These are phyloP conservation scores for Astrothelium subdiscretum DNA, from an alignment of 495 filamentous ascomycete genomes.

Conservation along the genomic window DNA sequence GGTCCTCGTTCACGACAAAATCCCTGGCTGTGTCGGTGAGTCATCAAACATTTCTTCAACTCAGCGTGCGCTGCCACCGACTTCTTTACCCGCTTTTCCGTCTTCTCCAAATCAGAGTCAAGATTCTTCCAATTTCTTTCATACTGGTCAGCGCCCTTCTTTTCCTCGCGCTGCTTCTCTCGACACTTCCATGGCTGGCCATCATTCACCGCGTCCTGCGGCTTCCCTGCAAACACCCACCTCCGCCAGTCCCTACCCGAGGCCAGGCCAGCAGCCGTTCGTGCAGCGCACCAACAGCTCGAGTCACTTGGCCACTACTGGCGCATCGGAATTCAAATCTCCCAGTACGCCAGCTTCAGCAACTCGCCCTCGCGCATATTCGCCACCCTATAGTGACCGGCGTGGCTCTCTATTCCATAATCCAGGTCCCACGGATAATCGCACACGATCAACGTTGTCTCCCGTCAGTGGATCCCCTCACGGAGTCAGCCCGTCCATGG, in stretches of 20 bases:
- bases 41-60: conserved; percentile 36
- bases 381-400: conserved; percentile 7
- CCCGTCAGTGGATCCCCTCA: conserved; percentile 4
- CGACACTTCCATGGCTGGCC: not conserved
- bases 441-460: not conserved
- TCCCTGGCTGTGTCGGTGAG: conserved; percentile 68
- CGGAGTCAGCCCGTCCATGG: conserved; percentile 3
- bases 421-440: not conserved
- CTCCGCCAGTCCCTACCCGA: not conserved
- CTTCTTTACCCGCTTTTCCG: conserved; percentile 15
- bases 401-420: not conserved
- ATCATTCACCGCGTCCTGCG: not conserved
- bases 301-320: not conserved
- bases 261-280: conserved; percentile 9
- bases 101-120: conserved; percentile 12
- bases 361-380: conserved; percentile 27
- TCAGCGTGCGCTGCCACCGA: conserved; percentile 12
- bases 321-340: conserved; percentile 33
- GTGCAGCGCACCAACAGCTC: conserved; percentile 14
- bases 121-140: conserved; percentile 1
- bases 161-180: not conserved
- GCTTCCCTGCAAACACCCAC: conserved; percentile 25
- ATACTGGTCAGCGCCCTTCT: not conserved
- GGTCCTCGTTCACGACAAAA: conserved; percentile 48
- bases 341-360: conserved; percentile 39